Conservation (phyloP, 345 rosid genomes). For the Gossypium rotundifolium region DNA sequence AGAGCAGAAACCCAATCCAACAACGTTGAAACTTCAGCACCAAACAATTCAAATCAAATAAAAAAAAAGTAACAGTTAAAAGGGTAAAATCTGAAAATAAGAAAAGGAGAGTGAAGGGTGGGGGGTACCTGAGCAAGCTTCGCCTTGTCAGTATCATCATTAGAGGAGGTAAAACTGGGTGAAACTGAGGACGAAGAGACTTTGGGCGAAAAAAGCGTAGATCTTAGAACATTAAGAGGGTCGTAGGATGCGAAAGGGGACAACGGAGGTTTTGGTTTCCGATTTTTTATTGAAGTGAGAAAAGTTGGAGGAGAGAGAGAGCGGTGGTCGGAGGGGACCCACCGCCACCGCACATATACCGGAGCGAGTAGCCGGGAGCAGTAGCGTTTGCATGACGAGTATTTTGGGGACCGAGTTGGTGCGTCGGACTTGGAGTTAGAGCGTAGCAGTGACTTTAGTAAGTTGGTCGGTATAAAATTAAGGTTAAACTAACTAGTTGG, state of each 20-base stretch:
- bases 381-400: conserved; percentile 49
- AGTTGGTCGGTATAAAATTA: no score
- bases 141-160: conserved; percentile 50
- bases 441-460: not conserved
- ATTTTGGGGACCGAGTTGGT: not conserved
- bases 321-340: conserved; percentile 13
- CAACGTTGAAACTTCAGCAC: conserved; percentile 3
- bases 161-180: conserved; percentile 31
- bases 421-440: not conserved
- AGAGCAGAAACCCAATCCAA: not conserved
- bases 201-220: conserved; percentile 16
- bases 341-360: conserved; percentile 26
- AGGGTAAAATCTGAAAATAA: not conserved
- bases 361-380: conserved; percentile 40
- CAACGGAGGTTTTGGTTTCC: conserved; percentile 19
- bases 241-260: conserved; percentile 11
- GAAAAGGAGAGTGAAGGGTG: not conserved
- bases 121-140: conserved; percentile 67
- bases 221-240: conserved; percentile 27
- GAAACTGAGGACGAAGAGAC: conserved; percentile 37
- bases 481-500: no score
- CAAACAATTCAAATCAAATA: not conserved
- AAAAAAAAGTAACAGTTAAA: not conserved
- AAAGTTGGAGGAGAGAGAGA: conserved; percentile 20
- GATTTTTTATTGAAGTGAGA: conserved; percentile 12